These are phyloP conservation scores for Lachnellula suecica DNA, from an alignment of 2,329 filamentous ascomycete genomes.

Conservation along the genomic window DNA sequence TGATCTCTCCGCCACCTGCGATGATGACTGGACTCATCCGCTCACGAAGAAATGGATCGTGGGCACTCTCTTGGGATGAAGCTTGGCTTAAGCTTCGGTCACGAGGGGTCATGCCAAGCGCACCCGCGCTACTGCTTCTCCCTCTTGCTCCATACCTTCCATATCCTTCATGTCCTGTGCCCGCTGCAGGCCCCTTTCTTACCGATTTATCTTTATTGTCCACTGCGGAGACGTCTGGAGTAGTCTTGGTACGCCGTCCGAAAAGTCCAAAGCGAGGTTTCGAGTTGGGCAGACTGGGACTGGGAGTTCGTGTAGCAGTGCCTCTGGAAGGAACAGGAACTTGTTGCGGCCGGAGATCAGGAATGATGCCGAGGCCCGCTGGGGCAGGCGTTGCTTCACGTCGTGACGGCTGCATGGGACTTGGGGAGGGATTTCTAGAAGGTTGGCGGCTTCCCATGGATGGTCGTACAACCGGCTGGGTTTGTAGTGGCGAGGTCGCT, in stretches of 20 bases:
- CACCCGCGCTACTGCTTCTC: slow-evolving; percentile 60
- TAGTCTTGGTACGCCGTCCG: slow-evolving; percentile 66
- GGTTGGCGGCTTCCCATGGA: slow-evolving; percentile 33
- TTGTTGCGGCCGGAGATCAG: slow-evolving; percentile 26
- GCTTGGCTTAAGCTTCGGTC: slow-evolving; percentile 35
- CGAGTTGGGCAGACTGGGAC: slow-evolving; percentile 56
- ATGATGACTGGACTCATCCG: slow-evolving; percentile 67
- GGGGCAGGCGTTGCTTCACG: slow-evolving; percentile 28
- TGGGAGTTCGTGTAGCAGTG: slow-evolving; percentile 45
- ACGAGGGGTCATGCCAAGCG: slow-evolving; percentile 43
- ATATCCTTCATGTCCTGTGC: slow-evolving; percentile 92
- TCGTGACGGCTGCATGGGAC: slow-evolving; percentile 31
- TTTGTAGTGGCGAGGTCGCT: slow-evolving; percentile 23
- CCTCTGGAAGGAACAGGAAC: slow-evolving; percentile 27
- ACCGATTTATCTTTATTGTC: slow-evolving; percentile 58
- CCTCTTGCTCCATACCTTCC: slow-evolving; percentile 61
- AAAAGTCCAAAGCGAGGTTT: slow-evolving; percentile 76
- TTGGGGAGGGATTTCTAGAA: slow-evolving; percentile 34
- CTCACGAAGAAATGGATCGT: slow-evolving; percentile 59
- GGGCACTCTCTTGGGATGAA: slow-evolving; percentile 52
- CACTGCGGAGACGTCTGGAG: slow-evolving; percentile 44
- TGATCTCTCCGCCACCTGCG: slow-evolving; percentile 56
- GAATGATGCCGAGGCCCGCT: slow-evolving; percentile 31
- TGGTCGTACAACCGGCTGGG: slow-evolving; percentile 34
- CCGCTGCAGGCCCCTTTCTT: slow-evolving; percentile 80